Evolutionary conservation across 164 flowering plant genomes (phyloP).

Genomic region (Platanus orientalis): DNA sequence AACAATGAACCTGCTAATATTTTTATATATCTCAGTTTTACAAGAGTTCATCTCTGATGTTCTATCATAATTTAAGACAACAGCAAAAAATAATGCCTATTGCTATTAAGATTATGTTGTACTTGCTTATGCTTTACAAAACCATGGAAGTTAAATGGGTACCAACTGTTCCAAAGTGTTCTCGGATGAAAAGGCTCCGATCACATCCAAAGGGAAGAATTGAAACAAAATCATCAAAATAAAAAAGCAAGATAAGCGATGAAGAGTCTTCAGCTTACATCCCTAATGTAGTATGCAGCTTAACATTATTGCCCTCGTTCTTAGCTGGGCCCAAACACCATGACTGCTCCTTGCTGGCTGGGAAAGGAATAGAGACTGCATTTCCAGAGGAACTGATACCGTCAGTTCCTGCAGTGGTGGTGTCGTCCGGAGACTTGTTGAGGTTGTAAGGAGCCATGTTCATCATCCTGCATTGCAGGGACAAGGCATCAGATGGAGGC

Average conservation of each 20-base stretch:
- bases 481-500: not conserved
- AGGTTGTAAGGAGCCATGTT: not conserved
- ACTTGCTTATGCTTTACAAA: too few species aligned
- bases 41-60: too few species aligned
- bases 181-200: slow-evolving; percentile 5
- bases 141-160: not conserved
- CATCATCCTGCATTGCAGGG: not conserved
- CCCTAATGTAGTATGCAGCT: not conserved
- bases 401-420: not conserved
- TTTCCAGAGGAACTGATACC: not conserved
- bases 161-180: not conserved
- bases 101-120: too few species aligned
- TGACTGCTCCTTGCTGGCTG: slow-evolving; percentile 5
- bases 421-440: not conserved
- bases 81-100: too few species aligned
- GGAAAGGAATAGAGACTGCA: not conserved
- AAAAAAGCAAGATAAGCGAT: not conserved
- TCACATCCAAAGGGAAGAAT: not conserved
- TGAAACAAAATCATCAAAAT: not conserved
- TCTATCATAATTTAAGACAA: too few species aligned
- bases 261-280: not conserved
- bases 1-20: too few species aligned
- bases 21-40: too few species aligned
- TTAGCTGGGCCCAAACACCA: not conserved
- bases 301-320: not conserved